A percentile compares a stretch with the other conserved stretches of the same genome.
phyloP scores from a whole-genome alignment of 2,329 filamentous ascomycete species.

The Pleurostoma richardsiae region DNA sequence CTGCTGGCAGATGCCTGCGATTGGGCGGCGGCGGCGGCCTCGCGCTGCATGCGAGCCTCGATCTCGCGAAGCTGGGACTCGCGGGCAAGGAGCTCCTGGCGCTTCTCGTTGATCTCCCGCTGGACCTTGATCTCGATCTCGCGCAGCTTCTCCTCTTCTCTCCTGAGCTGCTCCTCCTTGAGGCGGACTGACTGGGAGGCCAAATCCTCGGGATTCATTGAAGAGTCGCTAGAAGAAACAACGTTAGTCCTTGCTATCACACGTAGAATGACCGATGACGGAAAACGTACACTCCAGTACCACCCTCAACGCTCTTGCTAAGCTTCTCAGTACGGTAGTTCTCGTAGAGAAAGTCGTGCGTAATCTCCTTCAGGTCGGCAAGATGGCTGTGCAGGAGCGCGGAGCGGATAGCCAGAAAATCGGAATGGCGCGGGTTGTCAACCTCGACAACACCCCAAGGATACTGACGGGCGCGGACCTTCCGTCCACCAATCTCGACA shows the following conservation, averaged over 20 bases:
- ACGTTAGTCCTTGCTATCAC: background rate
- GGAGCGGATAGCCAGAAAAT: constrained; percentile 95
- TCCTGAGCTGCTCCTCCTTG: constrained; percentile 98
- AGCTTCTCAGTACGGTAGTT: constrained; percentile 99
- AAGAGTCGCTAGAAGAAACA: constrained; percentile 57
- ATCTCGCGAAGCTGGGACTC: constrained; percentile 99
- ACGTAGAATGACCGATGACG: background rate
- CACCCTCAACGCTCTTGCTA: constrained; percentile 96
- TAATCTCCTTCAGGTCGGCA: constrained; percentile 98
- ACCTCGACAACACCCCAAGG: constrained; percentile 99
- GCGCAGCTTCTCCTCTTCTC: constrained; percentile 98
- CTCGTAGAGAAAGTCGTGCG: constrained; percentile 98
- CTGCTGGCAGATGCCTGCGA: constrained; percentile 23
- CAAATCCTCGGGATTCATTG: constrained; percentile 96
- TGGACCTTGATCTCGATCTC: constrained; percentile 99
- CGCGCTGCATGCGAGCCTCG: constrained; percentile 92
- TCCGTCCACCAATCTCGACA: constrained; percentile 87
- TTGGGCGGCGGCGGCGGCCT: constrained; percentile 54
- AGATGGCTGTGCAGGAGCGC: constrained; percentile 96
- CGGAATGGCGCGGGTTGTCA: constrained; percentile 97
- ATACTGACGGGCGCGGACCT: constrained; percentile 93
- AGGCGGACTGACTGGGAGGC: constrained; percentile 95
- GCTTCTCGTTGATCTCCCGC: constrained; percentile 99
- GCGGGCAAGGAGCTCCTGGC: constrained; percentile 93
- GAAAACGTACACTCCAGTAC: constrained; percentile 73